These are phyloP conservation scores for Triangularia setosa DNA, from an alignment of 2,329 filamentous ascomycete genomes.

Conservation along the genomic window DNA sequence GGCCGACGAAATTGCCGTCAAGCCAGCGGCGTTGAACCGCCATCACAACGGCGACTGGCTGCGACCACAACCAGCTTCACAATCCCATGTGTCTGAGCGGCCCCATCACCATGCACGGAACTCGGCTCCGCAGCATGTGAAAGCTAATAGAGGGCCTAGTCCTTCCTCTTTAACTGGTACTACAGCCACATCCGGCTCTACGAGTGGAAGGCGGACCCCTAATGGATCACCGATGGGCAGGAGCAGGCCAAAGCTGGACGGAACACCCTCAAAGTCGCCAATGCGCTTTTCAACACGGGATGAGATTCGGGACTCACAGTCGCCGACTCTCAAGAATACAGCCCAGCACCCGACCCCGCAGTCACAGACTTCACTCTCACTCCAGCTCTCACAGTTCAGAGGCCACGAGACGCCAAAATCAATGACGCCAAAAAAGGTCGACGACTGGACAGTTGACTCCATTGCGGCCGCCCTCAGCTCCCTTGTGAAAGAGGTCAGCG, in stretches of 20 bases:
- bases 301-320: constrained; percentile 18
- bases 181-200: not conserved
- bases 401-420: constrained; percentile 16
- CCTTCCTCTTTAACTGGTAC: constrained; percentile 10
- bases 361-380: not conserved
- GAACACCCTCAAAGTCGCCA: constrained; percentile 16
- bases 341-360: constrained; percentile 16
- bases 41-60: constrained; percentile 1
- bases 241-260: not conserved
- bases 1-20: constrained; percentile 12
- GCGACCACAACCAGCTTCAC: not conserved
- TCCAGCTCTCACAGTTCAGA: not conserved
- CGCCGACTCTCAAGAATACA: constrained; percentile 11
- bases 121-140: not conserved
- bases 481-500: constrained; percentile 42
- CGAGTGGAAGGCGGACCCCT: not conserved
- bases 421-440: constrained; percentile 23
- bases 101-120: constrained; percentile 1
- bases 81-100: not conserved
- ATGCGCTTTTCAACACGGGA: constrained; percentile 4
- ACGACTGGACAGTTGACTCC: constrained; percentile 40
- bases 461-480: constrained; percentile 40
- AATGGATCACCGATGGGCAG: not conserved
- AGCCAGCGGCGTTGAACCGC: not conserved
- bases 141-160: constrained; percentile 8